Evolutionary conservation across 371 early-diverging fungal genomes (phyloP), one percentile per base, ranked within the genome.

Genomic region (Mortierella sp.): DNA sequence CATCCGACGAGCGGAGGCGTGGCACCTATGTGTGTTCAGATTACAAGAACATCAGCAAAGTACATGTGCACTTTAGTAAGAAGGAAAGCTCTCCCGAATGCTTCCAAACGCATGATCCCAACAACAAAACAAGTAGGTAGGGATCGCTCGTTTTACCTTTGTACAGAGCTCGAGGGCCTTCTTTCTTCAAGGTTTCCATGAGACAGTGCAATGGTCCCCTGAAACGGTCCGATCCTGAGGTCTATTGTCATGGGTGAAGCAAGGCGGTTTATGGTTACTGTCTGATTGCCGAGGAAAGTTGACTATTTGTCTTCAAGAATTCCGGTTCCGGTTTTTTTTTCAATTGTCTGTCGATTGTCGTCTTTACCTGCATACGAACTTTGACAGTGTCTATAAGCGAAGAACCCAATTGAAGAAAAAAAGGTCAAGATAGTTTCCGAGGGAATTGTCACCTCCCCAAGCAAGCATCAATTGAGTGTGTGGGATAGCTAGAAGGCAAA

Each of bases 1-100:
- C 98, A 98, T 10, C 99, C 97, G 48, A 97, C 79, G 50, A 97
- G 85, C 4, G 99, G 98, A 11, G 97, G 97, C 22, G 96, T 96
- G 6, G 97, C 97, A 34, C 96, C 89, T 86, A 80, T 61, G 29
- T 55, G 14, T 43, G 11, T 34, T 14, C 8, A 44, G n/a, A n/a
- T n/a, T n/a, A n/a, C 29, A 72, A 29, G 47, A 4, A 64, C 10
- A 68, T 48, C 52, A 19, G 26, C 19, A 44, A 37, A 29, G 16
- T 52, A 50, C 61, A 22, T 19, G n/a, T 29, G 19, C 41, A 39
- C 14, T 14, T 39, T 4, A 45, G 29, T 71, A 29, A 43, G n/a
- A n/a, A n/a, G n/a, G n/a, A n/a, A n/a, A n/a, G n/a, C n/a, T n/a
- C n/a, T 39, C 22, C 37, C 8, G 58, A 29, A 45, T 31, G 3